Evolutionary conservation across 768 basidiomycete genomes (phyloP).

Genomic region (Tylopilus subfusipes): DNA sequence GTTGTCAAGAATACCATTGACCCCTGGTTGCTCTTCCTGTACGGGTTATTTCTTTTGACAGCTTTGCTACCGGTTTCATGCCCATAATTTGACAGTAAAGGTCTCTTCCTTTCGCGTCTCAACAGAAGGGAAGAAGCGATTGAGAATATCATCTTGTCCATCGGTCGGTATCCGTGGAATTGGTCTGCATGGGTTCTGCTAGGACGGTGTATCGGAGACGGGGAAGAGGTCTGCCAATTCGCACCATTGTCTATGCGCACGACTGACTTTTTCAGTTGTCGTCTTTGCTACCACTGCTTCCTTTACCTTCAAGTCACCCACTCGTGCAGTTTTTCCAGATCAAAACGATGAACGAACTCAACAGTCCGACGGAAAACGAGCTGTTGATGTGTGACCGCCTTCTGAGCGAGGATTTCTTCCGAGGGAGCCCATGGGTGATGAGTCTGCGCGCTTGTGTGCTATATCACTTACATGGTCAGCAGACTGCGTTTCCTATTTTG

Average conservation of each 20-base stretch:
- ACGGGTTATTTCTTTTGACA: not conserved
- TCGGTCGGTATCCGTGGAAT: slow-evolving; percentile 82
- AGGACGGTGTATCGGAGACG: slow-evolving; percentile 73
- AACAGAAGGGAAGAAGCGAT: slow-evolving; percentile 83
- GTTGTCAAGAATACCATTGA: slow-evolving; percentile 58
- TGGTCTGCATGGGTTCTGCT: slow-evolving; percentile 92
- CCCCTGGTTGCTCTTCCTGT: slow-evolving; percentile 86
- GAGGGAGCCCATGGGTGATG: slow-evolving; percentile 81
- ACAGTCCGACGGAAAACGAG: slow-evolving; percentile 85
- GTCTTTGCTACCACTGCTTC: slow-evolving; percentile 42
- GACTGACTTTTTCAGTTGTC: slow-evolving; percentile 36
- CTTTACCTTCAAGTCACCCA: slow-evolving; percentile 49
- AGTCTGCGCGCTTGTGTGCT: slow-evolving; percentile 80
- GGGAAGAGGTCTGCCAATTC: slow-evolving; percentile 66
- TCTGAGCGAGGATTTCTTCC: slow-evolving; percentile 67
- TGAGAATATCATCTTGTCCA: slow-evolving; percentile 71
- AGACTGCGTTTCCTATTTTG: not conserved
- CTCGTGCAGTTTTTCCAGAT: slow-evolving; percentile 77
- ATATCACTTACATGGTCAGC: slow-evolving; percentile 86
- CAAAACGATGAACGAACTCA: slow-evolving; percentile 84
- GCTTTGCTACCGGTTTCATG: not conserved
- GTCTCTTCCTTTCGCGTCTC: slow-evolving; percentile 75
- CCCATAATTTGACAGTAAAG: slow-evolving; percentile 54
- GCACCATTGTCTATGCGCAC: not conserved
- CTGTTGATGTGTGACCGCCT: slow-evolving; percentile 78